phyloP scores from a whole-genome alignment of 495 filamentous ascomycete species.

The Penicillium pulvis region DNA sequence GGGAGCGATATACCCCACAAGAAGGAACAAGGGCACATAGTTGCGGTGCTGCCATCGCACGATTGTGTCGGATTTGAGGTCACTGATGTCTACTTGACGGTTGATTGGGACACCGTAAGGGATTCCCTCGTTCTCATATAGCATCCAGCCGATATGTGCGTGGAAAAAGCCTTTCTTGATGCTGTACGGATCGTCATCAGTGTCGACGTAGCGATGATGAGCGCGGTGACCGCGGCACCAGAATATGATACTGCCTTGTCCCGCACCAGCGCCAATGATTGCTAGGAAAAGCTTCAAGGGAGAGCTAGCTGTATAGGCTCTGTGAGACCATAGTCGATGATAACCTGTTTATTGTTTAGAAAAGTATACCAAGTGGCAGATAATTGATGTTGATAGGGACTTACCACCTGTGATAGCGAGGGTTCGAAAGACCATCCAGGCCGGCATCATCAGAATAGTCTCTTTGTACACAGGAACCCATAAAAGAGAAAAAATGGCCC shows the following conservation, averaged over 20 bases:
- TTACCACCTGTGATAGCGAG: constrained; percentile 15
- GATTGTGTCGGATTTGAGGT: constrained; percentile 87
- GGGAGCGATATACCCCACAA: constrained; percentile 83
- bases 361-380: not conserved
- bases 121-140: constrained; percentile 66
- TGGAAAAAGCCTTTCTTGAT: constrained; percentile 94
- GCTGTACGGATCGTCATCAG: constrained; percentile 95
- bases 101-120: constrained; percentile 71
- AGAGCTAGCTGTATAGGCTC: constrained; percentile 78
- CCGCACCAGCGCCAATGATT: constrained; percentile 84
- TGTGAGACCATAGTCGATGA: constrained; percentile 91
- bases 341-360: constrained; percentile 53
- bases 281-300: constrained; percentile 88
- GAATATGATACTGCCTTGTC: constrained; percentile 91
- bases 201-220: constrained; percentile 97
- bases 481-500: not conserved
- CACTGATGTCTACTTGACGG: constrained; percentile 90
- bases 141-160: constrained; percentile 89
- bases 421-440: constrained; percentile 10
- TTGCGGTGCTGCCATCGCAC: constrained; percentile 89
- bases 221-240: constrained; percentile 94
- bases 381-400: not conserved
- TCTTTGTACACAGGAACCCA: constrained; percentile 9
- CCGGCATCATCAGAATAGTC: constrained; percentile 4
- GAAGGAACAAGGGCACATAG: constrained; percentile 78